Conservation (phyloP, 257 asterid genomes). For the Petunia axillaris region DNA sequence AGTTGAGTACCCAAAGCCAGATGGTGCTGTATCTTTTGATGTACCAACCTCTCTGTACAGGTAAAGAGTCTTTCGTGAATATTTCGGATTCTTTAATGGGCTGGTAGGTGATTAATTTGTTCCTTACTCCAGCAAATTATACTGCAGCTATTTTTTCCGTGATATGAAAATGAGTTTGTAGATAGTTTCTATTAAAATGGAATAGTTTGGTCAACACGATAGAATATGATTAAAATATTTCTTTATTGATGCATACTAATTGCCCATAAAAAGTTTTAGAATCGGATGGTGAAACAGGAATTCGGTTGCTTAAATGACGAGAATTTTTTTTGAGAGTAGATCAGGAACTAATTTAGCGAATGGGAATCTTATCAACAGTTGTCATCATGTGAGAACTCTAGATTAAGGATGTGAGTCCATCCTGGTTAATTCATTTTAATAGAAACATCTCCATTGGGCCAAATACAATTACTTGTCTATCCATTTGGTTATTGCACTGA, state of each 20-base stretch:
- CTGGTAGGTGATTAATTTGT: constrained; percentile 11
- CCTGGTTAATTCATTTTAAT: not conserved
- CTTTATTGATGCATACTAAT: constrained; percentile 9
- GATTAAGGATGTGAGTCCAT: not conserved
- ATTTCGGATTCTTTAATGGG: not conserved
- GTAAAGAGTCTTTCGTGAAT: constrained; percentile 41
- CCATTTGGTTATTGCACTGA: not conserved
- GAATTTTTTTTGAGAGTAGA: not conserved
- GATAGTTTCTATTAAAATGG: not conserved
- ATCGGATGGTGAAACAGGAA: not conserved
- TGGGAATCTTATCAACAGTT: constrained; percentile 12
- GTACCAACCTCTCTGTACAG: constrained; percentile 83
- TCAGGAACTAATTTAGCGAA: not conserved
- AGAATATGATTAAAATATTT: not conserved
- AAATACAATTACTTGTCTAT: not conserved
- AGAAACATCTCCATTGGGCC: not conserved
- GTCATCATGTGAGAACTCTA: constrained; percentile 16
- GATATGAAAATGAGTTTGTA: not conserved
- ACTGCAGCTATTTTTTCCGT: not conserved
- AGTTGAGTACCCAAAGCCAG: constrained; percentile 88
- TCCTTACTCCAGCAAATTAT: not conserved
- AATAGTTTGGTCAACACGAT: not conserved
- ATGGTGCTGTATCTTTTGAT: constrained; percentile 81
- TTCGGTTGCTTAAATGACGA: not conserved
- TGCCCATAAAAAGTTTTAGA: not conserved